Evolutionary conservation across 23 red algal species (phyloP).

Genomic region (Gracilariopsis chorda): DNA sequence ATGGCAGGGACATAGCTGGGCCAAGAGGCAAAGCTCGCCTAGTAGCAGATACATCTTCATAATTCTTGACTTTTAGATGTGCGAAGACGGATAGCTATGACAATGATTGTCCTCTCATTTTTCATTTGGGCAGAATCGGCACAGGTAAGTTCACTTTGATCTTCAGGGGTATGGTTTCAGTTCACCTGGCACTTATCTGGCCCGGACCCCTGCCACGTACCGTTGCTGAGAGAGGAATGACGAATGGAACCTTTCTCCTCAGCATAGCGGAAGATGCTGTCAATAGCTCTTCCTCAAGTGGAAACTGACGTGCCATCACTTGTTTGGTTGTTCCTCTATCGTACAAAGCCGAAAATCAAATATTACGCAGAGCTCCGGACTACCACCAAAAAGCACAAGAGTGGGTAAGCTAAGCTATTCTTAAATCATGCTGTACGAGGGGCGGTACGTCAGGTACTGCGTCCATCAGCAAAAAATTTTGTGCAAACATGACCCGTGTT

Average conservation of each 20-base stretch:
- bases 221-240: no score
- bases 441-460: slow-evolving; percentile 11
- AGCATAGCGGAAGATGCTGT: no score
- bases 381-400: not conserved
- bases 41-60: slow-evolving; percentile 18
- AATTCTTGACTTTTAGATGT: slow-evolving; percentile 69
- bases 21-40: slow-evolving; percentile 30
- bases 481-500: not conserved
- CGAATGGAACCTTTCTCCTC: no score
- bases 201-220: no score
- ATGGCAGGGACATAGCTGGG: slow-evolving; percentile 47
- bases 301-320: no score
- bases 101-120: not conserved
- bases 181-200: no score
- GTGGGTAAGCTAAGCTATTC: not conserved
- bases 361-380: slow-evolving; percentile 84
- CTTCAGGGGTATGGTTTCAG: no score
- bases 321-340: not conserved
- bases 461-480: slow-evolving; percentile 3
- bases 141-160: slow-evolving; percentile 31
- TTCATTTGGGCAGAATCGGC: slow-evolving; percentile 69
- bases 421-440: not conserved
- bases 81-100: not conserved
- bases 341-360: slow-evolving; percentile 81
- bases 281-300: no score